phyloP scores from a whole-genome alignment of 352 stramenopile genomes.

The Pythium aristosporum region DNA sequence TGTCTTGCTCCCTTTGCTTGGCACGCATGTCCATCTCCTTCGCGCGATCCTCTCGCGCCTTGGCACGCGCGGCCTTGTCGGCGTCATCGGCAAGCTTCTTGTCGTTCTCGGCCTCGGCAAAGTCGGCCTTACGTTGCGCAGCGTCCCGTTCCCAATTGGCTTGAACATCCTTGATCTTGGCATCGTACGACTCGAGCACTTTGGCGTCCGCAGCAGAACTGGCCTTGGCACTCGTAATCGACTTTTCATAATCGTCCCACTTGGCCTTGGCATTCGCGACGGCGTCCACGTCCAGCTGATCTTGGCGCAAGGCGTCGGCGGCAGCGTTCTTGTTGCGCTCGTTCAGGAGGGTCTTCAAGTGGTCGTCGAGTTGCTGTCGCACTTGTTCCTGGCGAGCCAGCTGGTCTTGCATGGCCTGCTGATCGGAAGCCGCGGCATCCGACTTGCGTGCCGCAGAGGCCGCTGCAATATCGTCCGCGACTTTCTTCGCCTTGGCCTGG shows the following conservation, averaged over 20 bases:
- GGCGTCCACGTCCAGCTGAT: background rate
- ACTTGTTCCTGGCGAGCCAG: background rate
- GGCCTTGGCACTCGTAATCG: conserved; percentile 3
- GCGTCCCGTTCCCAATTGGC: background rate
- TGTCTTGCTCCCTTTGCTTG: background rate
- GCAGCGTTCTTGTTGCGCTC: background rate
- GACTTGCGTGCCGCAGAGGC: background rate
- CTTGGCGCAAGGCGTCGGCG: background rate
- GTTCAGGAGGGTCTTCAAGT: background rate
- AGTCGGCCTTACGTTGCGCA: background rate
- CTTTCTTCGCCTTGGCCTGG: background rate
- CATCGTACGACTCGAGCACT: background rate
- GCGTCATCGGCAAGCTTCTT: background rate
- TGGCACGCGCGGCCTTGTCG: background rate
- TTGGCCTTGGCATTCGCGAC: conserved; percentile 3
- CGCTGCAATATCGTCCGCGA: background rate
- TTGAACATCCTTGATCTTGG: background rate
- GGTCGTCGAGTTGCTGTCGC: background rate
- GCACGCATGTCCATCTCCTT: background rate
- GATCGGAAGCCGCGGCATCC: background rate
- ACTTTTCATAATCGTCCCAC: background rate
- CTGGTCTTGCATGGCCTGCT: background rate
- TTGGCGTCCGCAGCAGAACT: background rate
- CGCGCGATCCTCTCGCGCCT: background rate
- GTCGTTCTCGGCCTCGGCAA: background rate